These are phyloP conservation scores for Myriosclerotinia duriaeana DNA, from an alignment of 2,329 filamentous ascomycete species.

Conservation along the genomic window DNA sequence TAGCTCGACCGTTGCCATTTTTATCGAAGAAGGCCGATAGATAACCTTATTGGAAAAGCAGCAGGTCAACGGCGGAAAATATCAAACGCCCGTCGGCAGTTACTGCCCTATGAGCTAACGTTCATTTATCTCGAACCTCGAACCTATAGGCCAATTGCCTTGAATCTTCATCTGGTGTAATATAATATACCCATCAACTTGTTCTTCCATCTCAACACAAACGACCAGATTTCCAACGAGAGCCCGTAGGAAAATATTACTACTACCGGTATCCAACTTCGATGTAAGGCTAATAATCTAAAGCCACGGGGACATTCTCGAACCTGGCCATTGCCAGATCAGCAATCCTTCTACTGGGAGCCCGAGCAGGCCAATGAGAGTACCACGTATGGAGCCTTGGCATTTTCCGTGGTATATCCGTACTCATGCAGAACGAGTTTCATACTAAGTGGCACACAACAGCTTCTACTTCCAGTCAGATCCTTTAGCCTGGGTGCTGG, in stretches of 20 bases:
- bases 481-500: not conserved
- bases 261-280: not conserved
- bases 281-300: not conserved
- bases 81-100: slow-evolving; percentile 8
- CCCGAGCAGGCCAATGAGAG: not conserved
- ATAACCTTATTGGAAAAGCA: not conserved
- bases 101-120: not conserved
- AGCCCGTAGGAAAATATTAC: not conserved
- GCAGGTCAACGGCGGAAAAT: slow-evolving; percentile 10
- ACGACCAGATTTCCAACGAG: not conserved
- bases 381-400: not conserved
- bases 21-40: not conserved
- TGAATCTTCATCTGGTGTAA: not conserved
- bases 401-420: slow-evolving; percentile 7
- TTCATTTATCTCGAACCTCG: not conserved
- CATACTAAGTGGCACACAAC: not conserved
- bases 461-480: not conserved
- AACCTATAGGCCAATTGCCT: not conserved
- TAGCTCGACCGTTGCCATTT: not conserved
- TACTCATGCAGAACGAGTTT: slow-evolving; percentile 13
- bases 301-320: not conserved
- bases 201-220: not conserved
- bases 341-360: not conserved
- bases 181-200: not conserved
- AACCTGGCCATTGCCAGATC: slow-evolving; percentile 7